Percentiles rank a stretch among this genome's conserved stretches.
phyloP scores from a whole-genome alignment of 192 early-diverging fungal species.

The Fimicolochytrium jonesii region DNA sequence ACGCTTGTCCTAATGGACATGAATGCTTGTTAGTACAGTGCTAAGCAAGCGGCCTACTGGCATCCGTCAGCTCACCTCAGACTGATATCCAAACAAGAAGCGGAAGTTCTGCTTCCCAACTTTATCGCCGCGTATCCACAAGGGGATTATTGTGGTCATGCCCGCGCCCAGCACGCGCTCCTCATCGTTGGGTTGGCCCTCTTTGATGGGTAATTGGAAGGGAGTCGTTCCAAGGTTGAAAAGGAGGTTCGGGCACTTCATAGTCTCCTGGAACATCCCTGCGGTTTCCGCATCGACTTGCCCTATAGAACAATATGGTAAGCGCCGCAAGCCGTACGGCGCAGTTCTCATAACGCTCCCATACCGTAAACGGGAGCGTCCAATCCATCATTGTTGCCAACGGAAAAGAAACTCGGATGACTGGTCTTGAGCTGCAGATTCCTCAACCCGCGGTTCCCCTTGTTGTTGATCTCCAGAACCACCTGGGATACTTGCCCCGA shows the following conservation, averaged over 20 bases:
- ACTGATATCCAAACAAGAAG: constrained; percentile 80
- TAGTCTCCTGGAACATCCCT: constrained; percentile 16
- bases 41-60: too few relatives aligned
- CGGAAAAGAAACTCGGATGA: constrained; percentile 81
- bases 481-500: constrained; percentile 76
- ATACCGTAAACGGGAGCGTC: constrained; percentile 18
- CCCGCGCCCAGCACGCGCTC: constrained; percentile 57
- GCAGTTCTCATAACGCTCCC: not conserved
- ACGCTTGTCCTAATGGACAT: constrained; percentile 36
- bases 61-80: constrained; percentile 49
- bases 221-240: constrained; percentile 49
- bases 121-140: constrained; percentile 89
- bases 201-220: constrained; percentile 40
- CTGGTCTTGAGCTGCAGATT: constrained; percentile 72
- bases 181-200: constrained; percentile 12
- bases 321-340: not conserved
- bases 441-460: constrained; percentile 68
- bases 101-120: constrained; percentile 79
- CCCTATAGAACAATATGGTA: not conserved
- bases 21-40: too few relatives aligned
- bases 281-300: not conserved
- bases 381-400: constrained; percentile 43
- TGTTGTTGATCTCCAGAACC: constrained; percentile 77
- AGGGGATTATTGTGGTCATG: constrained; percentile 63
- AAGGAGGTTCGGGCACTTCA: constrained; percentile 47